Base-by-base conservation (phyloP, 1,284 basidiomycete genomes). In the Ceratobasidium sp. region DNA sequence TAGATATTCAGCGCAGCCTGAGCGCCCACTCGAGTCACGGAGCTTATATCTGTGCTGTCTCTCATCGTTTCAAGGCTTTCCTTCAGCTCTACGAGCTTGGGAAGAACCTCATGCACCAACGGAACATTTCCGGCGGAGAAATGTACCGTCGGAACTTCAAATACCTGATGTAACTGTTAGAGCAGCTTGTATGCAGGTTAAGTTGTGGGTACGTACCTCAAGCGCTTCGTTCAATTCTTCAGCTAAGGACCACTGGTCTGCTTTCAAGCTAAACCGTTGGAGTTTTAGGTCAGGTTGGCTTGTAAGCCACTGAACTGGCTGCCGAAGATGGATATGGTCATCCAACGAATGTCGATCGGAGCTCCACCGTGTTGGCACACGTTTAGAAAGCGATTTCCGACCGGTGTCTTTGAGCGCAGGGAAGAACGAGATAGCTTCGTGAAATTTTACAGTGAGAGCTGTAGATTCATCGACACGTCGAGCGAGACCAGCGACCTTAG, bases 141-240 rank as follows among this genome's bases (percentile, higher is more conserved):
- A 52, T 73, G 59, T 10, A 33, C 17, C 0, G 70, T 73, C 2
- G 46, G 57, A 17, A 64, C 26, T 26, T 73, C 70, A 50, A 73
- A 73, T 61, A 73, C 57, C 70, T 73, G 26, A 13, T 26, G n/a
- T 66, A 66, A 44, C 40, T 15, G 62, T 64, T 6, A 46, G 52
- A n/a, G n/a, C n/a, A n/a, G n/a, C n/a, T n/a, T n/a, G n/a, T n/a
- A n/a, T n/a, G n/a, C n/a, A n/a, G 38, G 13, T 33, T 33, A 46
- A n/a, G n/a, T n/a, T n/a, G 12, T 5, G 42, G 6, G 9, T n/a
- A 26, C 50, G 13, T 38, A 73, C 70, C 57, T 73, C 70, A 28
- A 73, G 59, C 6, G 57, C 70, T 20, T 73, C 59, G 17, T 64
- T 62, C 7, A 62, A 23, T n/a, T 73, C 70, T 38, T 62, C 46